A percentile compares a stretch with the other conserved stretches of the same genome.
Evolutionary conservation across 805 yeast species (phyloP).

Genomic region (Pichia rugopelliculosa): DNA sequence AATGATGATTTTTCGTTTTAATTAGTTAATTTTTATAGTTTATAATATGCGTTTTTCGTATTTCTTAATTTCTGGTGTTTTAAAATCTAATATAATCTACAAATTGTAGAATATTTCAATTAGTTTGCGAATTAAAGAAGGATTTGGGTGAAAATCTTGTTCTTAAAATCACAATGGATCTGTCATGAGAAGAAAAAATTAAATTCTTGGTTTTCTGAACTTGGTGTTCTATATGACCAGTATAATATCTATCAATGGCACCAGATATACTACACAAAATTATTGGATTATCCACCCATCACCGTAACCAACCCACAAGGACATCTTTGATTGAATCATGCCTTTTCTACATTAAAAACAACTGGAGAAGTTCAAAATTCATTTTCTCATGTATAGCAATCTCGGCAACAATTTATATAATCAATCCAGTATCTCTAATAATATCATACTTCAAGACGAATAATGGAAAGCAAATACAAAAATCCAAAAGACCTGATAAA

Average conservation of each 20-base stretch:
- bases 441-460: neutral
- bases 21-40: neutral
- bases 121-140: no score
- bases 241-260: no score
- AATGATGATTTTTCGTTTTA: neutral
- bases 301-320: neutral
- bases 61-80: neutral
- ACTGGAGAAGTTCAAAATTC: slow-evolving; percentile 1
- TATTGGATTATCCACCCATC: neutral
- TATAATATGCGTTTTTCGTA: neutral
- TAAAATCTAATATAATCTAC: neutral
- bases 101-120: no score
- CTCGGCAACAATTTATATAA: neutral
- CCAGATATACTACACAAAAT: neutral
- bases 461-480: neutral
- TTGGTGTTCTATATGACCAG: no score
- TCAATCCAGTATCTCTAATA: neutral
- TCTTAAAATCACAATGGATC: no score
- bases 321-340: neutral
- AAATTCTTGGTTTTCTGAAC: neutral
- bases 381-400: neutral
- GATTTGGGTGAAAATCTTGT: no score
- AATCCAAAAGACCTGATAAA: slow-evolving; percentile 54
- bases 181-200: neutral
- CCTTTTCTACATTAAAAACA: neutral